Evolutionary conservation across 371 early-diverging fungal genomes (phyloP), one percentile per base, ranked within the genome.

Genomic region (Coemansia sp.): DNA sequence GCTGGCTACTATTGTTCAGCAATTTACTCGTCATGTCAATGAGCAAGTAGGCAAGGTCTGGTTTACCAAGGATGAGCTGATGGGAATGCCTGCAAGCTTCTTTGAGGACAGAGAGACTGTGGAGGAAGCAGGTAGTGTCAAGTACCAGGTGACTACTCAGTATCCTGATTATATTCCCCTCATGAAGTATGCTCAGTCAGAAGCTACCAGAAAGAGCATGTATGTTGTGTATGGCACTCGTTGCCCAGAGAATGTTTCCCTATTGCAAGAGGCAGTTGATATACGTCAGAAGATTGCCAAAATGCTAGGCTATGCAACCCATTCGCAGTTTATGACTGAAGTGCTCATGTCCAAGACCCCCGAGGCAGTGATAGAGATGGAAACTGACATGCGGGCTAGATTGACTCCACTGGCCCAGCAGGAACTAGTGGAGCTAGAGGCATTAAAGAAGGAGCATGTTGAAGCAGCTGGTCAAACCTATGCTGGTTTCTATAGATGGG

Each of bases 41-140:
- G n/a, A n/a, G n/a, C n/a, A n/a, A n/a, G n/a, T n/a, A n/a, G n/a
- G n/a, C n/a, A n/a, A n/a, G n/a, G n/a, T n/a, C n/a, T n/a, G n/a
- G n/a, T 35, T 51, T 51, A 14, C 51, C 2, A 8, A 34, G 11
- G 84, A 85, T 35, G 89, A 91, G 57, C 76, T 91, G 32, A 87
- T 86, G 14, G 91, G 91, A 9, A 60, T 90, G 74, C 86, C 87
- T 10, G 83, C 80, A 7, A 86, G 86, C 67, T 90, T 87, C 69
- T 67, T 90, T 32, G 80, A 80, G 63, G 74, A 67, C 41, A 68
- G 76, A 20, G 20, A 20, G 20, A 8, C 54, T 11, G 5, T 7
- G 5, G 16, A 13, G 3, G 48, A 85, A 57, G 63, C 86, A 62
- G 87, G 85, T 6, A 78, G 78, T n/a, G 79, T 77, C 41, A 84